Evolutionary conservation across 1,139 yeast genomes (phyloP), one percentile per base, ranked within the genome.

Genomic region (Candida dubliniensis): DNA sequence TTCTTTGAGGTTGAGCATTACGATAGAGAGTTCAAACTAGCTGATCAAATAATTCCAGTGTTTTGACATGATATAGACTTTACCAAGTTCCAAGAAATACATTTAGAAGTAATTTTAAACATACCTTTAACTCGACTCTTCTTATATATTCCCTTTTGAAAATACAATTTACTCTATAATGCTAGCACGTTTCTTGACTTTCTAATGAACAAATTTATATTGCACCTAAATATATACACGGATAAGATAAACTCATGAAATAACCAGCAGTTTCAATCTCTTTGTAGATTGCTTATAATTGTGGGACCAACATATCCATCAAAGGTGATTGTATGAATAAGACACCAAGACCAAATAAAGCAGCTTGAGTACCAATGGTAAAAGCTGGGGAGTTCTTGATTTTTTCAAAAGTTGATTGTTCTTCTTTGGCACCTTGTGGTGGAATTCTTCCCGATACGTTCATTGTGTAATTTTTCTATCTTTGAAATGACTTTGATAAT

Each of bases 271-370:
- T 3, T 33, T 33, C 29, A 10, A 18, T 34, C 9, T 11, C 32
- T 30, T n/a, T 5, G n/a, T 8, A 6, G 13, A 27, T 9, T n/a
- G 4, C 63, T 58, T 70, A 76, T 63, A 80, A 74, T 65, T 85
- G 91, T 46, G 93, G 93, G 55, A 84, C 90, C 68, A 86, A 70
- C 81, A 83, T 79, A 47, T 85, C 93, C 88, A 84, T 84, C 60
- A 84, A 68, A 53, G 91, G 85, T 38, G 90, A 83, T 69, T 83
- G 88, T 54, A 86, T 79, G 65, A 85, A 79, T 18, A 81, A 81
- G 54, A 84, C 86, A 61, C 93, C 93, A 40, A 86, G 81, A 48
- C 77, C 80, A 59, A 86, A 86, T 51, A 84, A 71, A 33, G 73
- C 76, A 48, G 77, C 81, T 64, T 86, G 85, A 39, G 84, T 64